Conservation (phyloP, 225 moss, liverwort and hornwort species). For the Neckera pumila region DNA sequence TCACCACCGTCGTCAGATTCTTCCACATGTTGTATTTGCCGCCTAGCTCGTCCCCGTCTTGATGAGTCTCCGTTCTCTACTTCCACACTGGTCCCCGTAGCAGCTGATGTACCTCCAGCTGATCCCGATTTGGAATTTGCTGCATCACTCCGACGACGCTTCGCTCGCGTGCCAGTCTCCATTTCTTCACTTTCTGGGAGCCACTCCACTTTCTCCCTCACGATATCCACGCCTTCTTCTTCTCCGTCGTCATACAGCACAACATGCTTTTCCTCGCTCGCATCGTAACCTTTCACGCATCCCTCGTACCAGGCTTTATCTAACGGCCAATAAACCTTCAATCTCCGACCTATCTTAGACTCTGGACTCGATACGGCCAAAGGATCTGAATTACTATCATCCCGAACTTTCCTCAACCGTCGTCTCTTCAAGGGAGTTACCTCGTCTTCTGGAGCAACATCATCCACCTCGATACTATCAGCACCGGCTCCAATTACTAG, state of each 20-base stretch:
- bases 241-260: constrained; percentile 79
- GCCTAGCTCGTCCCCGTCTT: constrained; percentile 13
- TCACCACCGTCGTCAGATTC: background rate
- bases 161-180: background rate
- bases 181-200: constrained; percentile 18
- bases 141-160: constrained; percentile 3
- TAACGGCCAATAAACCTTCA: constrained; percentile 81
- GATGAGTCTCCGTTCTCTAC: background rate
- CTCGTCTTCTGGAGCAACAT: background rate
- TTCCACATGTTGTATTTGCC: constrained; percentile 6
- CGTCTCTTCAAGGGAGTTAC: constrained; percentile 28
- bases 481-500: background rate
- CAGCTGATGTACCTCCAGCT: background rate
- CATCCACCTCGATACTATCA: background rate
- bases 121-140: background rate
- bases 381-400: background rate
- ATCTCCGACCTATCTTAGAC: constrained; percentile 46
- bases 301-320: constrained; percentile 91
- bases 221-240: constrained; percentile 38
- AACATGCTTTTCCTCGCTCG: constrained; percentile 23
- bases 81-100: background rate
- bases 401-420: constrained; percentile 16
- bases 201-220: constrained; percentile 72
- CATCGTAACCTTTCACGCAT: constrained; percentile 37
- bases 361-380: background rate